Conservation (phyloP, 148 eudicot genomes). For the Cornus kousa region DNA sequence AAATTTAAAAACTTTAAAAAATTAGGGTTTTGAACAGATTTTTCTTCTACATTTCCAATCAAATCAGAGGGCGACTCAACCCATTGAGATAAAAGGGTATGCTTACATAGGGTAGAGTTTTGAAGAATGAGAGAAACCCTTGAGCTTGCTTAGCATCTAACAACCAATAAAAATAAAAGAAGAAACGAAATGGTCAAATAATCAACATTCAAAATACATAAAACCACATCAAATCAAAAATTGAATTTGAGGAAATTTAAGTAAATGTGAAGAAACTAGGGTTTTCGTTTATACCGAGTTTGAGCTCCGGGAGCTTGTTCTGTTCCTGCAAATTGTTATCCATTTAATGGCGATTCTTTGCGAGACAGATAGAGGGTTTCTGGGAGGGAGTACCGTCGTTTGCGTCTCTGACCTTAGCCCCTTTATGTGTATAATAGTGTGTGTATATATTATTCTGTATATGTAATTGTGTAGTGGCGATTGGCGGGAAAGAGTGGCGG, state of each 20-base stretch:
- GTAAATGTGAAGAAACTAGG: background rate
- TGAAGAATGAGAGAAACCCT: constrained; percentile 92
- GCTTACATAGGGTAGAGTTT: constrained; percentile 68
- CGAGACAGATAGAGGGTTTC: constrained; percentile 18
- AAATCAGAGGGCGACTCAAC: background rate
- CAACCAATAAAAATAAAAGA: background rate
- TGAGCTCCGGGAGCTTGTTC: constrained; percentile 86
- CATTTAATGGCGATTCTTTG: constrained; percentile 30
- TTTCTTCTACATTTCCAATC: background rate
- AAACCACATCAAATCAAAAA: background rate
- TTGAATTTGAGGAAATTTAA: background rate
- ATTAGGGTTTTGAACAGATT: background rate
- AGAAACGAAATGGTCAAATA: background rate
- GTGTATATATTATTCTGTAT: background rate
- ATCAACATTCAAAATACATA: background rate
- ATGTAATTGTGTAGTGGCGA: background rate
- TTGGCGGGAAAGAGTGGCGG: constrained; percentile 30
- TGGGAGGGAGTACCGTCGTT: background rate
- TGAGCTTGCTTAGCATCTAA: constrained; percentile 94
- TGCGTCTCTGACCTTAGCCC: background rate
- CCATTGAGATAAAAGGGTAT: constrained; percentile 1
- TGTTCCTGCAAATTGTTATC: constrained; percentile 57
- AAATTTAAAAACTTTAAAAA: constrained; percentile 13
- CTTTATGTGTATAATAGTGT: background rate
- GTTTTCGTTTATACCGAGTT: constrained; percentile 60